Evolutionary conservation across 2,329 filamentous ascomycete genomes (phyloP), one percentile per base, ranked within the genome.

Genomic region (Ophiostoma sp.): DNA sequence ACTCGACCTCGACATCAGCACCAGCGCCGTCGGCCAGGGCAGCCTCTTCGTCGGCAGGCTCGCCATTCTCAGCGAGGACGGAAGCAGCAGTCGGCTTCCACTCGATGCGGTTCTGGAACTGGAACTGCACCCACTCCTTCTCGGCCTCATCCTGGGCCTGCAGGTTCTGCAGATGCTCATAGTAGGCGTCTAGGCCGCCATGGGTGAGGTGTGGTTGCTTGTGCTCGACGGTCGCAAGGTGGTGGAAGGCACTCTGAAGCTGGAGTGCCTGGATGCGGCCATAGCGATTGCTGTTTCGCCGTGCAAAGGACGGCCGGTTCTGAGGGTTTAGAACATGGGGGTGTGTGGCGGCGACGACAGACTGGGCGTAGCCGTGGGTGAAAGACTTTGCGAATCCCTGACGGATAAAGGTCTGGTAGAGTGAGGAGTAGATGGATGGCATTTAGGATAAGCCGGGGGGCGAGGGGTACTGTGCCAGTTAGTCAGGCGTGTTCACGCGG

Each of bases 331-430:
- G 87, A 85, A 82, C 90, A 89, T 85, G 83, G 68, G 85, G 86
- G 72, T 97, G 93, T 72, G 92, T 92, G 75, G 93, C 94, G 76
- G 95, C 95, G 81, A 99, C 93, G 81, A 98, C 90, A 72, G 93
- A 97, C 79, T 98, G 94, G 75, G 93, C 93, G 86, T 97, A 98
- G 81, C 94, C 94, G 87, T 98, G 92, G 79, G 92, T 94, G 79
- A 98, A 90, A 76, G 93, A 93, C 84, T 98, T 98, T 77, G 92
- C 89, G 82, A 97, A 90, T 89, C 92, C 93, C 86, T 94, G 91
- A 84, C 95, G 94, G 87, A 96, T 92, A 85, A 98, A 91, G 84
- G 85, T 89, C 81, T 87, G 84, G 80, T 87, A 88, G 73, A 89
- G 81, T 77, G 85, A 86, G 72, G 86, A 88, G 79, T 88, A 88